phyloP scores from a whole-genome alignment of 305 asterid genomes.

The Stenogyne calaminthoides region DNA sequence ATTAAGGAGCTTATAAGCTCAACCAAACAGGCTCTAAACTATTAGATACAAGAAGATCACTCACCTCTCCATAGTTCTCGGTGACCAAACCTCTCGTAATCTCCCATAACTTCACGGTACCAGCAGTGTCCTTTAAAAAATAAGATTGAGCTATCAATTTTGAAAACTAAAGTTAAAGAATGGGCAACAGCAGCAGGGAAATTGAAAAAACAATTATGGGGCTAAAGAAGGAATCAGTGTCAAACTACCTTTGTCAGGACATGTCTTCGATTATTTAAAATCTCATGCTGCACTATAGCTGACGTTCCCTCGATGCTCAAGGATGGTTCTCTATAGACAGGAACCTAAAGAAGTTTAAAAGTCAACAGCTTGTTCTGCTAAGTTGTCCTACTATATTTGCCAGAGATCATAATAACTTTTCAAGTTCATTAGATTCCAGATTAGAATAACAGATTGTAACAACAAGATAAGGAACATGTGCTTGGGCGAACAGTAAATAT shows the following conservation, averaged over 20 bases:
- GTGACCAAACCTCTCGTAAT: slow-evolving; percentile 83
- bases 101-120: slow-evolving; percentile 92
- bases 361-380: slow-evolving; percentile 28
- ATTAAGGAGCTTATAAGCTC: too few relatives aligned
- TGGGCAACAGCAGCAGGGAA: slow-evolving; percentile 13
- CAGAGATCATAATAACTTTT: background rate
- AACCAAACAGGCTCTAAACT: background rate
- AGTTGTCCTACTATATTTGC: background rate
- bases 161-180: slow-evolving; percentile 23
- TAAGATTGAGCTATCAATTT: slow-evolving; percentile 31
- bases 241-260: slow-evolving; percentile 85
- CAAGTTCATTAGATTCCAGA: background rate
- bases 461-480: background rate
- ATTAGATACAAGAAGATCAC: slow-evolving; percentile 32
- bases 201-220: background rate
- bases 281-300: slow-evolving; percentile 92
- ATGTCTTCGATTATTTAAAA: slow-evolving; percentile 82
- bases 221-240: slow-evolving; percentile 6
- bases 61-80: slow-evolving; percentile 88
- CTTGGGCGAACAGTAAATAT: background rate
- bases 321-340: slow-evolving; percentile 80
- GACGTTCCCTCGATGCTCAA: slow-evolving; percentile 77
- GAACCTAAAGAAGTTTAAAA: slow-evolving; percentile 54
- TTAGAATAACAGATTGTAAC: background rate
- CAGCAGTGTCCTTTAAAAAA: slow-evolving; percentile 73